Evolutionary conservation across 371 early-diverging fungal genomes (phyloP), one percentile per base, ranked within the genome.

Genomic region (Racocetra persica): DNA sequence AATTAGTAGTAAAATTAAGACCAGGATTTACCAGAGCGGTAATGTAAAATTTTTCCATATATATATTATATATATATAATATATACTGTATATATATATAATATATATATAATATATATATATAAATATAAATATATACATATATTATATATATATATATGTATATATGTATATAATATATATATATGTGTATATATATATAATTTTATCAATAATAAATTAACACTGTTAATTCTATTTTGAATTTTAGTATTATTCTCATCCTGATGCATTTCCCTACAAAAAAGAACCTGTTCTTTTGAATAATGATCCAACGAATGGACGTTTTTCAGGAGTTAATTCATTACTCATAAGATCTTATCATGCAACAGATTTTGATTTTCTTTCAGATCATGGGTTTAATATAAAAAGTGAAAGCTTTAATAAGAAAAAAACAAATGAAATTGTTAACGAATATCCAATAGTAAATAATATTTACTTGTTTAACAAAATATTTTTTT

Each of bases 191-290:
- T 20, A 54, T 11, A 54, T 54, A 5, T 54, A 54, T 54, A 54
- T 54, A 32, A 32, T 32, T 32, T 32, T 32, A 32, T 32, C 32
- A 32, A 1, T 32, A 32, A 2, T 32, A 32, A 32, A 4, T 32
- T 32, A 45, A 45, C 45, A 8, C 45, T 59, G n/a, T 59, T 59
- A 22, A 59, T 22, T 59, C 5, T 22, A 20, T 59, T n/a, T 59
- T 22, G 22, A 2, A 54, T 69, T 45, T 49, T 69, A 69, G 70
- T 69, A 49, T 69, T 69, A 69, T 22, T 45, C 38, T 14, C 70
- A 70, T 45, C 70, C 70, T 22, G 24, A 70, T 20, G 51, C 22
- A 10, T 45, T 14, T 24, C 38, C 70, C 13, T 70, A 38, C 26
- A 45, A 11, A 24, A 10, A 38, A 38, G 45, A 49, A 49, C 24